A percentile compares a stretch with the other conserved stretches of the same genome.
These are phyloP conservation scores for Arthrocladium fulminans DNA, from an alignment of 2,329 filamentous ascomycete species.

Conservation along the genomic window DNA sequence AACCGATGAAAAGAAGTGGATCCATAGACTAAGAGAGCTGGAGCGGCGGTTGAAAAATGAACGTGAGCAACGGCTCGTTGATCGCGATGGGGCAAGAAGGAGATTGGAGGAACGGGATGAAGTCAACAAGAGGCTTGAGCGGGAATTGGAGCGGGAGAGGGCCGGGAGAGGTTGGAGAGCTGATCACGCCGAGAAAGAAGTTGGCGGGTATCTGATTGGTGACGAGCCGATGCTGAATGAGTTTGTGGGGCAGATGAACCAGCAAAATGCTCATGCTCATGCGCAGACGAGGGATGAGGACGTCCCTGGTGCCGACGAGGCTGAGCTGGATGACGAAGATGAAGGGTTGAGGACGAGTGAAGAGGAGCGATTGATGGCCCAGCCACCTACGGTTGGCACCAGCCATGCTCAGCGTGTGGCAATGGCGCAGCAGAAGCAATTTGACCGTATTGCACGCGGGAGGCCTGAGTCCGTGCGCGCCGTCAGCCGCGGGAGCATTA, in stretches of 20 bases:
- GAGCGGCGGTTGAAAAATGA: constrained; percentile 85
- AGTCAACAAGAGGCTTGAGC: constrained; percentile 62
- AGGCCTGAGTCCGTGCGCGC: neutral
- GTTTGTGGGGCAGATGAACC: constrained; percentile 5
- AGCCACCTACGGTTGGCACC: neutral
- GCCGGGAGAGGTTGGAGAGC: constrained; percentile 4
- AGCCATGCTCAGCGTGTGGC: constrained; percentile 1
- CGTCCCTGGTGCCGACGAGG: neutral
- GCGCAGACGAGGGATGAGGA: neutral
- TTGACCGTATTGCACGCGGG: neutral
- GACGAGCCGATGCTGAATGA: constrained; percentile 8
- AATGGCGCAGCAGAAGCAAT: neutral
- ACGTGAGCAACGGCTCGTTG: constrained; percentile 73
- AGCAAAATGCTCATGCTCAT: neutral
- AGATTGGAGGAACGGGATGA: constrained; percentile 65
- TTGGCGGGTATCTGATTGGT: constrained; percentile 3
- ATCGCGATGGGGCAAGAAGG: constrained; percentile 73
- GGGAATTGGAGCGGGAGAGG: constrained; percentile 53
- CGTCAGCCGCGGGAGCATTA: constrained; percentile 1
- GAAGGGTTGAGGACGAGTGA: constrained; percentile 1
- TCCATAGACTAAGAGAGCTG: constrained; percentile 74
- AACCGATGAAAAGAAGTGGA: constrained; percentile 64
- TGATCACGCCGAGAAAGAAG: neutral
- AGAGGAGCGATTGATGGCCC: constrained; percentile 8
- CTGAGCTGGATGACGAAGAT: neutral